Conservation (phyloP, 805 yeast species). For the Pichia cephalocereana region DNA sequence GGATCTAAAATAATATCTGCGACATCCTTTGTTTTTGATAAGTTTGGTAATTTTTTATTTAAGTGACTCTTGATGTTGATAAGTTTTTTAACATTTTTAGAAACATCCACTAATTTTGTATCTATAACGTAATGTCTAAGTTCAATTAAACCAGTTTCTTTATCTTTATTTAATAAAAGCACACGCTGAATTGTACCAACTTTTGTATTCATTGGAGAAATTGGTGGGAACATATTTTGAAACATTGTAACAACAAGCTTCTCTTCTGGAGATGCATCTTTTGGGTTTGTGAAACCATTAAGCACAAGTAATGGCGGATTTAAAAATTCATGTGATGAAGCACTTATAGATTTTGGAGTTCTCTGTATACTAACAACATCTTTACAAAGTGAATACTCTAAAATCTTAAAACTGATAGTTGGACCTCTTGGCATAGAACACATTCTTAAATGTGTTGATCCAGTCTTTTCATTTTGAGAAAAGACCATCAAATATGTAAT, state of each 20-base stretch:
- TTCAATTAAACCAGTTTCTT: slow-evolving; percentile 64
- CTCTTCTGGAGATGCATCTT: slow-evolving; percentile 59
- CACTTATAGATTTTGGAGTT: slow-evolving; percentile 70
- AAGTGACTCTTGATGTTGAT: slow-evolving; percentile 51
- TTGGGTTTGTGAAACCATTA: slow-evolving; percentile 77
- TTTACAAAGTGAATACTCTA: slow-evolving; percentile 68
- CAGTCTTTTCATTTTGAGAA: slow-evolving; percentile 69
- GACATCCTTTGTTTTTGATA: slow-evolving; percentile 61
- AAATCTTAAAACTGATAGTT: slow-evolving; percentile 72
- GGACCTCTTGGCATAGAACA: slow-evolving; percentile 94
- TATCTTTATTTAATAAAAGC: slow-evolving; percentile 66
- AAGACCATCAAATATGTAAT: slow-evolving; percentile 83
- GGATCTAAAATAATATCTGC: slow-evolving; percentile 80
- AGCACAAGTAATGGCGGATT: slow-evolving; percentile 86
- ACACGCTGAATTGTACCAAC: slow-evolving; percentile 75
- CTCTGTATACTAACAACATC: slow-evolving; percentile 66
- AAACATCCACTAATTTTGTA: slow-evolving; percentile 74
- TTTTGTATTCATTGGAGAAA: slow-evolving; percentile 74
- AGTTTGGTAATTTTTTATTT: slow-evolving; percentile 60
- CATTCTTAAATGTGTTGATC: slow-evolving; percentile 72
- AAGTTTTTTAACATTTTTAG: slow-evolving; percentile 62
- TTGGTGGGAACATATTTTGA: slow-evolving; percentile 94
- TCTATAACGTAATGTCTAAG: slow-evolving; percentile 85
- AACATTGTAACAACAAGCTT: slow-evolving; percentile 79
- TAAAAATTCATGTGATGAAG: slow-evolving; percentile 51